Conservation (phyloP, 331 rosid species). For the Quercus tomentella region DNA sequence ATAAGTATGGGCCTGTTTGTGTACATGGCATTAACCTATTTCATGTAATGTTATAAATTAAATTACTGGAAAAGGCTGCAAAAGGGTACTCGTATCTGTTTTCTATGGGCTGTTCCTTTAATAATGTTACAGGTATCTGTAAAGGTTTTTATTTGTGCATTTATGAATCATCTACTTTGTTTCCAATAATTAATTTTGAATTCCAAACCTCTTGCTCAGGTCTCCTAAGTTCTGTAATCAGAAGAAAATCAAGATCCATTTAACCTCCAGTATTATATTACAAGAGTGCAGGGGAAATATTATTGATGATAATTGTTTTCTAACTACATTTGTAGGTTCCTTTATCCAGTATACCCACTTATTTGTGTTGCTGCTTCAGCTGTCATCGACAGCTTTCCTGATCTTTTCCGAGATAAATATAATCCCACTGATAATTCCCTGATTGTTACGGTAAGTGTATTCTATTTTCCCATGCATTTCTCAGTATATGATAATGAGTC, state of each 20-base stretch:
- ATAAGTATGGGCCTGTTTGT: background rate
- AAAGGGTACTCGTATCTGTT: too few species aligned
- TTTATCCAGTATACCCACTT: constrained; percentile 94
- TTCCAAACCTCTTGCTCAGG: background rate
- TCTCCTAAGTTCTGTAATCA: background rate
- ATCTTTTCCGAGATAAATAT: constrained; percentile 68
- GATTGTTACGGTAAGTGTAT: constrained; percentile 49
- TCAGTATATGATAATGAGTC: constrained; percentile 1
- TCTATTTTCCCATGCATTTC: background rate
- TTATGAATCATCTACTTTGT: background rate
- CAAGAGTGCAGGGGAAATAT: background rate
- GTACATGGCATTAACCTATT: background rate
- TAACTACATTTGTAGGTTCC: constrained; percentile 58
- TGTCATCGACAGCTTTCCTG: constrained; percentile 94
- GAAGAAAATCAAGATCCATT: background rate
- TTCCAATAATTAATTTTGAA: background rate
- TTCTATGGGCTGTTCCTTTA: too few species aligned
- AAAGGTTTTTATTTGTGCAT: background rate
- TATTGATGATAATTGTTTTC: constrained; percentile 2
- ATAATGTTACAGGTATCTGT: too few species aligned
- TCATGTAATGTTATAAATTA: too few species aligned
- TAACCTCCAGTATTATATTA: background rate
- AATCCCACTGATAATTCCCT: constrained; percentile 36
- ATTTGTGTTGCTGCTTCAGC: constrained; percentile 96
- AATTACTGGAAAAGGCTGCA: background rate